Conservation (phyloP, 345 rosid species). For the Linum lewisii region DNA sequence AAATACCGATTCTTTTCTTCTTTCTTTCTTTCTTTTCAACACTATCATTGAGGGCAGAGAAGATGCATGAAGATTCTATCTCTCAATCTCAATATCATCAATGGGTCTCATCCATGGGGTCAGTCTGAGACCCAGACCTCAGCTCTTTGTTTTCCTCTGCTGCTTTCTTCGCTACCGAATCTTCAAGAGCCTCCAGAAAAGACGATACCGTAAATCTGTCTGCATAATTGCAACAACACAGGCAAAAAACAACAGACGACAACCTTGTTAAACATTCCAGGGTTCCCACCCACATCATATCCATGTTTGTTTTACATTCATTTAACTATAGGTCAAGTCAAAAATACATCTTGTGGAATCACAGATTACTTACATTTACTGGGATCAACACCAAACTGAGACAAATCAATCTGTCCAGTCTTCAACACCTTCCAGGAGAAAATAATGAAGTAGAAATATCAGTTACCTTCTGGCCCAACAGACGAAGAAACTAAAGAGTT, state of each 20-base stretch:
- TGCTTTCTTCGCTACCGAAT: constrained; percentile 40
- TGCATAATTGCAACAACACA: constrained; percentile 25
- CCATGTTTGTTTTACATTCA: too few species aligned
- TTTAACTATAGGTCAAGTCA: too few species aligned
- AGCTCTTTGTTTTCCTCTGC: constrained; percentile 35
- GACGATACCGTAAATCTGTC: constrained; percentile 78
- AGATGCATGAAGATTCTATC: background rate
- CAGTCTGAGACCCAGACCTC: constrained; percentile 28
- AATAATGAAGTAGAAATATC: constrained; percentile 2
- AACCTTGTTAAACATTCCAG: too few species aligned
- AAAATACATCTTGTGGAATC: too few species aligned
- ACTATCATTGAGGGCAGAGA: too few species aligned
- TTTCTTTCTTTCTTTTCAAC: too few species aligned
- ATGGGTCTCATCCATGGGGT: constrained; percentile 51
- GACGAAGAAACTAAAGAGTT: constrained; percentile 7
- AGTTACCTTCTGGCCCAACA: background rate
- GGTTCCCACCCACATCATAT: too few species aligned
- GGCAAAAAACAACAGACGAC: background rate
- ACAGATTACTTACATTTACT: constrained; percentile 57
- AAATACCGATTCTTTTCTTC: too few species aligned
- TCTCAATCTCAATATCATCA: too few species aligned
- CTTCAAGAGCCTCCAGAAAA: constrained; percentile 96
- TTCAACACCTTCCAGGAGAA: constrained; percentile 56
- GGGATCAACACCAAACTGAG: constrained; percentile 90
- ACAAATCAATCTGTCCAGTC: constrained; percentile 90